Percentiles rank a stretch among this genome's conserved stretches.
phyloP scores from a whole-genome alignment of 2,329 filamentous ascomycete genomes.

The Lecanosticta acicola region DNA sequence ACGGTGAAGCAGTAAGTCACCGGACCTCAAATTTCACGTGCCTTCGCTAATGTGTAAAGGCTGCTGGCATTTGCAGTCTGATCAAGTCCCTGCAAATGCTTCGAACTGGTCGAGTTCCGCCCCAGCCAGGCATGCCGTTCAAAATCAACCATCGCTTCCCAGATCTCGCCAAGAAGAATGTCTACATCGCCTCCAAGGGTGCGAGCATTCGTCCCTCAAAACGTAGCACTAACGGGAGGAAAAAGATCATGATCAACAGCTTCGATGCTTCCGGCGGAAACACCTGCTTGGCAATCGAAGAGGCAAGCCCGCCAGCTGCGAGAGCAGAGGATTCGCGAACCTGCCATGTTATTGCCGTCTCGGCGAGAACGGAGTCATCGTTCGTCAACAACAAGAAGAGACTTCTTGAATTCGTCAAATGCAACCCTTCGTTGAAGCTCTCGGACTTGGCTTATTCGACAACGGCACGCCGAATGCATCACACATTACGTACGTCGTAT shows the following conservation, averaged over 20 bases:
- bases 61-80: slow-evolving; percentile 44
- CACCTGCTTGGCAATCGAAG: slow-evolving; percentile 29
- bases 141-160: slow-evolving; percentile 10
- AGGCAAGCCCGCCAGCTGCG: slow-evolving; percentile 7
- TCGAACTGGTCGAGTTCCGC: slow-evolving; percentile 11
- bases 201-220: slow-evolving; percentile 5
- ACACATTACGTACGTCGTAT: slow-evolving; percentile 13
- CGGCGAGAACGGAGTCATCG: slow-evolving; percentile 20
- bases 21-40: too few species aligned
- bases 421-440: neutral
- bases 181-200: slow-evolving; percentile 24
- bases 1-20: slow-evolving; percentile 14
- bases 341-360: slow-evolving; percentile 13
- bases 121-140: slow-evolving; percentile 4
- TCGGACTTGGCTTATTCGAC: slow-evolving; percentile 19
- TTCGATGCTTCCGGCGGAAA: slow-evolving; percentile 38
- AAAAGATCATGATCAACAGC: slow-evolving; percentile 30
- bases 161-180: neutral
- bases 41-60: too few species aligned
- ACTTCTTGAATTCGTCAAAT: slow-evolving; percentile 2
- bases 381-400: slow-evolving; percentile 7
- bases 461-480: slow-evolving; percentile 24
- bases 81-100: slow-evolving; percentile 48
- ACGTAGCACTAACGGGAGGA: slow-evolving; percentile 5
- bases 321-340: slow-evolving; percentile 1